These are phyloP conservation scores for Trichoderma sp. DNA, from an alignment of 2,329 filamentous ascomycete species.

Conservation along the genomic window DNA sequence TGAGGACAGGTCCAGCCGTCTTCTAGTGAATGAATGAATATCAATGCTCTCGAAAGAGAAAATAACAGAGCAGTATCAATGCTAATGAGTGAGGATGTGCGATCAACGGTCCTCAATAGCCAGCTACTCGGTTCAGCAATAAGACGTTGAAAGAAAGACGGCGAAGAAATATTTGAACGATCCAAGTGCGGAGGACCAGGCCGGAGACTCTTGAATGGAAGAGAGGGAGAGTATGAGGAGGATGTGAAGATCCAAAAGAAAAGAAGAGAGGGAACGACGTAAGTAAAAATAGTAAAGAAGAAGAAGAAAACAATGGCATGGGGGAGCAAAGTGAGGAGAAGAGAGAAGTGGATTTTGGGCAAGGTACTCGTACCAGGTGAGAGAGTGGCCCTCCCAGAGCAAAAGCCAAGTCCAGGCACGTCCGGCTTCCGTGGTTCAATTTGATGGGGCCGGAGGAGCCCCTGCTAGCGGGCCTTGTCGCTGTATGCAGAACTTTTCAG, in stretches of 20 bases:
- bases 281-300: conserved; percentile 22
- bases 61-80: conserved; percentile 5
- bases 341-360: neutral
- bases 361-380: neutral
- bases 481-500: neutral
- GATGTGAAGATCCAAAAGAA: neutral
- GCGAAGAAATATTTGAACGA: conserved; percentile 6
- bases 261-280: conserved; percentile 17
- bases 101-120: conserved; percentile 34
- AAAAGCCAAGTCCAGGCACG: neutral
- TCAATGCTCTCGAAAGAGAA: neutral
- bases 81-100: conserved; percentile 25
- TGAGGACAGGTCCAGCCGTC: conserved; percentile 18
- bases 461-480: neutral
- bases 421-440: neutral
- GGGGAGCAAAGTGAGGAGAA: conserved; percentile 17
- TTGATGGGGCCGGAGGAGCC: neutral
- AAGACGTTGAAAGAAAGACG: conserved; percentile 24
- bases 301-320: conserved; percentile 23
- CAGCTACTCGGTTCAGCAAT: conserved; percentile 26
- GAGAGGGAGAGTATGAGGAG: neutral
- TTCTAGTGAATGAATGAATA: neutral
- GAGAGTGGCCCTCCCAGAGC: neutral
- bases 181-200: conserved; percentile 19
- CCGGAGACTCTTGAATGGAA: conserved; percentile 19